Conservation (phyloP, 2,329 filamentous ascomycete species). For the Rhynchosporium agropyri region DNA sequence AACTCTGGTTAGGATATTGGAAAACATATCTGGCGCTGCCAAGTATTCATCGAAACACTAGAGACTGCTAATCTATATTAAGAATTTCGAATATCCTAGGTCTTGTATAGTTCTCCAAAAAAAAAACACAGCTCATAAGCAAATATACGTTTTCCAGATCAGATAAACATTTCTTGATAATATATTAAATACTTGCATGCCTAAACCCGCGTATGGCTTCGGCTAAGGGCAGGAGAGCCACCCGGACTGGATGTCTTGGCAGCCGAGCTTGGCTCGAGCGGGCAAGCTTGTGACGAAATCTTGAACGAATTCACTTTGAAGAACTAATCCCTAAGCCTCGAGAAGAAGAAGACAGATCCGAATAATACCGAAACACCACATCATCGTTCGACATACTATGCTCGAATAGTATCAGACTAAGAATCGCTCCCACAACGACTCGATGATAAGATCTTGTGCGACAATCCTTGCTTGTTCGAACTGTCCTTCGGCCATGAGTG, state of each 20-base stretch:
- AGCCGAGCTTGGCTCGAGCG: slow-evolving; percentile 6
- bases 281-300: slow-evolving; percentile 19
- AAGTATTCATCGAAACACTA: too few relatives aligned
- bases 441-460: slow-evolving; percentile 19
- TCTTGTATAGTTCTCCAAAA: too few relatives aligned
- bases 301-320: too few relatives aligned
- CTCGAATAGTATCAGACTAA: background rate
- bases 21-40: too few relatives aligned
- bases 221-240: background rate
- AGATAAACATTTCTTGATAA: too few relatives aligned
- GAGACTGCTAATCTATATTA: too few relatives aligned
- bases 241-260: background rate
- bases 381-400: background rate
- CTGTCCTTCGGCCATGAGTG: slow-evolving; percentile 31
- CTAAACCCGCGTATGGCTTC: background rate
- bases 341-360: background rate
- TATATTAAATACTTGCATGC: background rate
- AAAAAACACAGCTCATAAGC: too few relatives aligned
- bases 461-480: slow-evolving; percentile 5
- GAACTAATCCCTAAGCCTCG: background rate
- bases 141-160: too few relatives aligned
- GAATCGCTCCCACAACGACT: slow-evolving; percentile 6
- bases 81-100: too few relatives aligned
- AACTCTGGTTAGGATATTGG: too few relatives aligned
- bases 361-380: background rate